These are phyloP conservation scores for Aquilaria malaccensis DNA, from an alignment of 345 rosid species.

Conservation along the genomic window DNA sequence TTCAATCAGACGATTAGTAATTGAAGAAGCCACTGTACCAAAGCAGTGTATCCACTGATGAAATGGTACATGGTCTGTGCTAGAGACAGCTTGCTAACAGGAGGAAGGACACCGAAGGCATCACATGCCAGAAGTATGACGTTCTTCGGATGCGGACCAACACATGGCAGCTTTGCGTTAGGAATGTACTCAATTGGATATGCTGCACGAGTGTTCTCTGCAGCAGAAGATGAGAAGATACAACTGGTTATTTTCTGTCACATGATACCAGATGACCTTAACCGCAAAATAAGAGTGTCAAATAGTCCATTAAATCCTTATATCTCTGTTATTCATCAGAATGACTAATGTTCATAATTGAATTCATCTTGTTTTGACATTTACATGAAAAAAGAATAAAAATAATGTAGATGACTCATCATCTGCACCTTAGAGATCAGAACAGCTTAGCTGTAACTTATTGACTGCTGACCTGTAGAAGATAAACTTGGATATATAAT, in stretches of 20 bases:
- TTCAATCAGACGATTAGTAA: background rate
- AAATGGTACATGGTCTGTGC: constrained; percentile 98
- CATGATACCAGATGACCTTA: no score
- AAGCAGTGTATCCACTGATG: constrained; percentile 96
- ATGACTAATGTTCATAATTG: no score
- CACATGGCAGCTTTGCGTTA: constrained; percentile 83
- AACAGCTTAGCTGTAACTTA: background rate
- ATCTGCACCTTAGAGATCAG: background rate
- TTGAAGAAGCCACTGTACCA: constrained; percentile 31
- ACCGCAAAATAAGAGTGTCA: no score
- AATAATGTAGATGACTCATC: no score
- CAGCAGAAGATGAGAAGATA: background rate
- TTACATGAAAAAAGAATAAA: no score
- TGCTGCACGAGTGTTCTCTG: constrained; percentile 96
- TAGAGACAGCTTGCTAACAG: constrained; percentile 88
- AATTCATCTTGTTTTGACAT: no score
- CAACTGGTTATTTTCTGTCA: no score
- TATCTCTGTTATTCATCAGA: no score
- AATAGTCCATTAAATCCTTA: no score
- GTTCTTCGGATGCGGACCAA: constrained; percentile 88
- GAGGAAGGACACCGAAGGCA: constrained; percentile 97
- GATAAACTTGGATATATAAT: no score
- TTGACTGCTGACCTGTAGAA: no score
- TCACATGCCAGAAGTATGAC: constrained; percentile 93
- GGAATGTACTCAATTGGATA: constrained; percentile 94